Base-by-base conservation (phyloP, 495 filamentous ascomycete genomes). In the Aspergillus bridgeri region DNA sequence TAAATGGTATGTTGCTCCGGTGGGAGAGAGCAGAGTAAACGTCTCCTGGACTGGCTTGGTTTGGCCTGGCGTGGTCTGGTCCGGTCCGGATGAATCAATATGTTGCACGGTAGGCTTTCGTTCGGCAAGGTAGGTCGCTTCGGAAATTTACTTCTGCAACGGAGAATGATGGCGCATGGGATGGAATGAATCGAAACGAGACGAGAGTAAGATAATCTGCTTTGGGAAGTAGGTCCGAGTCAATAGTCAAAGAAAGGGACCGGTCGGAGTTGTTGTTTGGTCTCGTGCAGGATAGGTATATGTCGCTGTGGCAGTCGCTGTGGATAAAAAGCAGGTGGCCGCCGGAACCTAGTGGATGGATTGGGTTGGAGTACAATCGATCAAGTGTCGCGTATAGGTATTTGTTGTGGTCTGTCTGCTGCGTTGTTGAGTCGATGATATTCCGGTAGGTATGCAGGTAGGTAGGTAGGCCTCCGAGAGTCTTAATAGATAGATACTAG, bases 401-500 rank as follows among this genome's bases (percentile, higher is more conserved):
- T n/a, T n/a, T n/a, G n/a, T n/a, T n/a, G 27, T 29, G 27, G 27
- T 29, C 4, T 19, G 50, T 43, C 42, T 19, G 50, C n/a, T 20
- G 17, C 19, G 38, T 7, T 6, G 24, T 25, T 19, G 18, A 42
- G 9, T n/a, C n/a, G n/a, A n/a, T n/a, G n/a, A n/a, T n/a, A n/a
- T n/a, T n/a, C n/a, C n/a, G n/a, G n/a, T n/a, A n/a, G n/a, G n/a
- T n/a, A n/a, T n/a, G 0, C 42, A 27, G 25, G 4, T 18, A 29
- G 22, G 29, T 22, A 22, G 29, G 27, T 52, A 51, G 27, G 42
- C 43, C 15, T 2, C 29, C 25, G 18, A 7, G 33, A 51, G 42
- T 23, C 52, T 42, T 54, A 54, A 25, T 29, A 50, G 33, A 50
- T 50, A 50, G n/a, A 42, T 54, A 54, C 24, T 18, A 25, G n/a